A percentile compares a stretch with the other conserved stretches of the same genome.
Conservation (phyloP, 2,329 filamentous ascomycete genomes). For the Fusarium euwallaceae region DNA sequence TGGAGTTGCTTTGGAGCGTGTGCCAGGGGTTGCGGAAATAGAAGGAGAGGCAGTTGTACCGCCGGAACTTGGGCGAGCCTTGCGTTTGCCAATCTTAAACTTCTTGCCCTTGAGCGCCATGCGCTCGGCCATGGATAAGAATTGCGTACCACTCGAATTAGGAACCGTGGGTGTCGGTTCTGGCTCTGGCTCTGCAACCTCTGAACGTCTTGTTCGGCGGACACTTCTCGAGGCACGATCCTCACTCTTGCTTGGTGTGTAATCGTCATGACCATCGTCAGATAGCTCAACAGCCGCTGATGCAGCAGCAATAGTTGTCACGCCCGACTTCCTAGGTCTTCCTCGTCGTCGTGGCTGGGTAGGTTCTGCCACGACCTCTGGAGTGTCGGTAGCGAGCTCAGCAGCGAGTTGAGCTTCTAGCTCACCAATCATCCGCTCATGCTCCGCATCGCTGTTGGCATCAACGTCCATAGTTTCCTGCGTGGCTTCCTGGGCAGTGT, state of each 20-base stretch:
- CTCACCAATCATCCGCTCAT: constrained; percentile 33
- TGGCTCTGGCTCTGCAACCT: constrained; percentile 15
- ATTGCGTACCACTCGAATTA: constrained; percentile 45
- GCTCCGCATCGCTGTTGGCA: constrained; percentile 29
- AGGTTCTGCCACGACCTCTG: constrained; percentile 3
- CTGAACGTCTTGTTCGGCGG: constrained; percentile 43
- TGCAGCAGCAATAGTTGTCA: constrained; percentile 43
- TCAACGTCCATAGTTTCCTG: background rate
- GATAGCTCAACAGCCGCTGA: constrained; percentile 11
- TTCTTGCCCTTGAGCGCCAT: constrained; percentile 67
- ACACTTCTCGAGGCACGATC: constrained; percentile 32
- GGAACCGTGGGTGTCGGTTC: constrained; percentile 9
- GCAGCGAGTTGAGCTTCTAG: constrained; percentile 33
- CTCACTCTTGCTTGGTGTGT: constrained; percentile 1
- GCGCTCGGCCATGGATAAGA: constrained; percentile 70
- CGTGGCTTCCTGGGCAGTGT: background rate
- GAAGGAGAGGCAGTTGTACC: constrained; percentile 16
- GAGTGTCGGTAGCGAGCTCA: constrained; percentile 24
- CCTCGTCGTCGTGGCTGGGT: constrained; percentile 38
- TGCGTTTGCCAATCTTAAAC: constrained; percentile 63
- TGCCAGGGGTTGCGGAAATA: constrained; percentile 2
- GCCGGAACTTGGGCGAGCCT: constrained; percentile 22
- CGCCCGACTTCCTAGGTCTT: constrained; percentile 45
- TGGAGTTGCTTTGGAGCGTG: background rate
- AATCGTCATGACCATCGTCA: background rate